phyloP scores from a whole-genome alignment of 2,329 filamentous ascomycete species.

The Ampelomyces quisqualis region DNA sequence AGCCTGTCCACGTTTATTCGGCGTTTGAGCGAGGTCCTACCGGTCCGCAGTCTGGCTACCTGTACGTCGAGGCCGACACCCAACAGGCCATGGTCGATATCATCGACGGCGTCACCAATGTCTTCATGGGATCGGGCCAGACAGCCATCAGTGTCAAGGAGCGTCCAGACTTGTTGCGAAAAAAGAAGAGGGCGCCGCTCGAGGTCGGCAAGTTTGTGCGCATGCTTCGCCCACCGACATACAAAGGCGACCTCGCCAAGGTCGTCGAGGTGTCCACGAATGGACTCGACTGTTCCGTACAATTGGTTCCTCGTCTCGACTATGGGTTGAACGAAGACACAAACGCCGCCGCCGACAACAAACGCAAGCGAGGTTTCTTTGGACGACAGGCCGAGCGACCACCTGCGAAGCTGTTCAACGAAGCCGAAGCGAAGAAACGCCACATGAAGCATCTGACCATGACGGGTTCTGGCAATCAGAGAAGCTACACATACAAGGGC shows the following conservation, averaged over 20 bases:
- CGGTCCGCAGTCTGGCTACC: conserved; percentile 87
- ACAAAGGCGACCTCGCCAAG: conserved; percentile 86
- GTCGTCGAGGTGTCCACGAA: conserved; percentile 92
- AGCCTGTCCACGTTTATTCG: conserved; percentile 80
- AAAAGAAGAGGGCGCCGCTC: conserved; percentile 77
- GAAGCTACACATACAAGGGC: conserved; percentile 79
- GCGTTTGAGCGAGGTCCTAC: conserved; percentile 78
- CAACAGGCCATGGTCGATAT: conserved; percentile 83
- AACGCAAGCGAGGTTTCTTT: conserved; percentile 71
- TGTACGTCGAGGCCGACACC: conserved; percentile 89
- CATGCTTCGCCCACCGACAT: conserved; percentile 75
- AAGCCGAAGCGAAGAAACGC: conserved; percentile 86
- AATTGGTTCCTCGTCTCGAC: conserved; percentile 86
- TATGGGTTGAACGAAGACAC: conserved; percentile 85
- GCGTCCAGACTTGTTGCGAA: conserved; percentile 92
- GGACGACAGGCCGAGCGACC: conserved; percentile 64
- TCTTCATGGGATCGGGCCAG: conserved; percentile 85
- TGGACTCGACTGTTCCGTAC: conserved; percentile 81
- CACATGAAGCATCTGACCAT: conserved; percentile 65
- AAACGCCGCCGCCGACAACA: conserved; percentile 55
- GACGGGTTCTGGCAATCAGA: conserved; percentile 57
- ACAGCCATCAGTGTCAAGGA: conserved; percentile 92
- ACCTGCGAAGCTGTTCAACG: conserved; percentile 88
- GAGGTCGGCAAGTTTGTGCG: conserved; percentile 91
- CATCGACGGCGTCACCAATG: conserved; percentile 80